phyloP scores from a whole-genome alignment of 2,329 filamentous ascomycete genomes.

The Ceratocystis huliohia region DNA sequence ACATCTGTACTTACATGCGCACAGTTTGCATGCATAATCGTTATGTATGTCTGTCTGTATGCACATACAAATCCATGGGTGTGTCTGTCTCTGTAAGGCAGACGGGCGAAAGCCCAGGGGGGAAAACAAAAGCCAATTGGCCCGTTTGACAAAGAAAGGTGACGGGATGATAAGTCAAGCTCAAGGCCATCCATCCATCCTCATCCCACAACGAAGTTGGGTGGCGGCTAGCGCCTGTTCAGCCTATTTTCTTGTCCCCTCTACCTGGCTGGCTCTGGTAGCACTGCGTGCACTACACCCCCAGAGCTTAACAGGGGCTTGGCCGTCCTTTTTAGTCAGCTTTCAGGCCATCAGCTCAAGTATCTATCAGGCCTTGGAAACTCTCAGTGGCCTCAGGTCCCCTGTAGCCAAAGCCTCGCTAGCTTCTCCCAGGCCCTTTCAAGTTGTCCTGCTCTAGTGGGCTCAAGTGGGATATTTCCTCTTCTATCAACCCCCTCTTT shows the following conservation, averaged over 20 bases:
- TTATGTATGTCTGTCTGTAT: background rate
- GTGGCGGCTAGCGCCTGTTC: background rate
- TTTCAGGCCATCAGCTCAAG: background rate
- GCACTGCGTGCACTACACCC: background rate
- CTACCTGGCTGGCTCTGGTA: background rate
- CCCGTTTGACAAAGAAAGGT: background rate
- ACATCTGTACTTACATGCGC: background rate
- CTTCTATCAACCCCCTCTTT: background rate
- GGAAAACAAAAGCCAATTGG: background rate
- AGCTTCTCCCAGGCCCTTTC: background rate
- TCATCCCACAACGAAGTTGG: background rate
- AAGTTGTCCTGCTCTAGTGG: background rate
- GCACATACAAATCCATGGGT: background rate
- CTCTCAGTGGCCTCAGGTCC: background rate
- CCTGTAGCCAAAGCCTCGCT: background rate
- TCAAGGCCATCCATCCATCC: background rate
- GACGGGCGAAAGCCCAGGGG: background rate
- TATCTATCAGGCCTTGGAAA: background rate
- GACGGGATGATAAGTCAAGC: background rate
- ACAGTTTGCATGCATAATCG: background rate
- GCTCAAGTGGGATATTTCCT: background rate
- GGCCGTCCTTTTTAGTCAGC: background rate
- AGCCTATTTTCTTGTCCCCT: background rate
- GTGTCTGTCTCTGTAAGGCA: background rate
- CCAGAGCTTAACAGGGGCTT: background rate